Evolutionary conservation across 2,329 filamentous ascomycete genomes (phyloP), one percentile per base, ranked within the genome.

Genomic region (Talaromyces piceae): DNA sequence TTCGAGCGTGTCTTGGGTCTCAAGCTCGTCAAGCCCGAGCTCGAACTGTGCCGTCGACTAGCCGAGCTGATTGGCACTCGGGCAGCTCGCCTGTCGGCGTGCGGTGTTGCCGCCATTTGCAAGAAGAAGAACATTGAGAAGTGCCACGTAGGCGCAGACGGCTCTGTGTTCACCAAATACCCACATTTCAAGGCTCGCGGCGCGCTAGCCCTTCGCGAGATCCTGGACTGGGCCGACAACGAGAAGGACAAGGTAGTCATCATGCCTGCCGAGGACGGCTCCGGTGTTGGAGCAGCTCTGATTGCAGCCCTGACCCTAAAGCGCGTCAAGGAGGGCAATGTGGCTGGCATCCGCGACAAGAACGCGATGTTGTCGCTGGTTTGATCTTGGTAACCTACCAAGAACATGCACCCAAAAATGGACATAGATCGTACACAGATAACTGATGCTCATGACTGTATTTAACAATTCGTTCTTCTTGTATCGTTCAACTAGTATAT

Each of bases 151-250:
- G 93, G 93, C 62, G 93, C 93, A 47, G 93, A 98, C 66, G 93
- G 93, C 31, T 95, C 88, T 16, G 91, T 98, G 50, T 98, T 98
- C 77, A 96, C 95, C 79, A 97, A 97, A 71, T 98, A 98, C 74
- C 93, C 93, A 11, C 87, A 95, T 73, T 98, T 98, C 81, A 96
- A 96, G 78, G 82, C 84, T 52, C 86, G 93, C 50, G 91, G 91
- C 51, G 91, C 93, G 12, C 79, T 85, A 68, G 93, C 93, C 25
- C 80, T 98, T 49, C 84, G 88, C 50, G 93, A 98, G 77, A 96
- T 98, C 58, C 82, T 98, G 31, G 91, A 95, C 76, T 97, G 91
- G 91, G 82, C 87, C 2, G 82, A 79, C 50, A 87, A 88, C 73
- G 85, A 84, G 69, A 86, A 90, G 67, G 90, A 97, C 63, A 91